Evolutionary conservation across 148 eudicot species (phyloP), one percentile per base, ranked within the genome.

Genomic region (Bassia scoparia): DNA sequence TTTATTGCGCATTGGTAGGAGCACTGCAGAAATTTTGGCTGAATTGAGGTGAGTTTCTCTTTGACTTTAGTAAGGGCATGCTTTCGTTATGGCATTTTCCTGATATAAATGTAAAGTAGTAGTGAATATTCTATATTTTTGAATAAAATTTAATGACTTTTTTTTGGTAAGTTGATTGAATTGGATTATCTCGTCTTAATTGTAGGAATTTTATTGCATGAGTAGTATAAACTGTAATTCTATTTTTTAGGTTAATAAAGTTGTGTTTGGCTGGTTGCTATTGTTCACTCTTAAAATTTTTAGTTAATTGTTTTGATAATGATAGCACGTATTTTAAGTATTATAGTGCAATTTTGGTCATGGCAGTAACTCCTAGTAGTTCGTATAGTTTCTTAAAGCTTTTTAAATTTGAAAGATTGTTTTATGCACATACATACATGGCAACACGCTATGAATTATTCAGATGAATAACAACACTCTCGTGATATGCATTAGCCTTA

Each of bases 1-100:
- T 79, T 84, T 95, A 37, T 71, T 95, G 83, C 86, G 99, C 97
- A 65, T 94, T 75, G 99, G 97, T 59, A 88, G 94, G 84, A 88
- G 86, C 81, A 81, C 89, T 58, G 86, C 86, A 59, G 96, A 95
- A 86, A 88, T 95, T 62, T 85, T 95, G 71, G 80, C 83, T 54
- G 97, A 95, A 77, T 72, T 95, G 75, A 91, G 91, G 98, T 94
- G 79, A 75, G 21, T 31, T 27, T 71, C 26, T 18, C 44, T n/a
- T 50, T 63, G 24, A 20, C 53, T 20, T 21, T 33, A 59, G 33
- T 48, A 41, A 13, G 20, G 17, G 38, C 8, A 15, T 37, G 29
- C 33, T 62, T 62, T 38, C 30, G 23, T 34, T 54, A 34, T 29
- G 35, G 12, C 3, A 34, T 12, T 33, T 12, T 63, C 13, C 11